Evolutionary conservation across 108 stramenopile species (phyloP), one percentile per base, ranked within the genome.

Genomic region (Cyclotella baltica): DNA sequence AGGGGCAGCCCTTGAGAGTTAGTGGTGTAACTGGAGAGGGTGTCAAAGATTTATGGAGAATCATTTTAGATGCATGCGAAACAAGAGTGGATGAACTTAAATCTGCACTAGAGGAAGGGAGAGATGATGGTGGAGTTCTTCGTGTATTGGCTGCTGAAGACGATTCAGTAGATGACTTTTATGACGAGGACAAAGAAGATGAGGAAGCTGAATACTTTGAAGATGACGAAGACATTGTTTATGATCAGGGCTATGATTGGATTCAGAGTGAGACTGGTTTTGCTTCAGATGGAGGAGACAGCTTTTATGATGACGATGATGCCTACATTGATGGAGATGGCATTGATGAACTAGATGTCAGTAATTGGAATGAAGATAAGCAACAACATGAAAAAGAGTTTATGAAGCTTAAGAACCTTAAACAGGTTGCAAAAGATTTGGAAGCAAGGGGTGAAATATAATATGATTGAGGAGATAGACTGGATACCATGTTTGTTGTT

Each of bases 201-300:
- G 40, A 70, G 5, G 66, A 72, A 5, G 72, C 67, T 43, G 80
- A 81, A 23, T 34, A 62, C 30, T 80, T 77, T 47, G 87, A 86
- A 1, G 92, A 89, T 51, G 81, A 43, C 22, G 88, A 85, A 50
- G 89, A 93, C 59, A 52, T 91, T 48, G 72, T 55, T 11, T 93
- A 93, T 73, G 88, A 83, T 70, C 89, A 91, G 66, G 93, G 93
- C 40, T 92, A 89, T 48, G 93, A 94, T 67, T 94, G 93, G 93
- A 78, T 91, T 30, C 88, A 93, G 20, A 81, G 76, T 66, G 55
- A 75, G 56, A 86, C 77, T 46, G 78, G 85, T 52, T 80, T 81
- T 33, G 75, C 6, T 33, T 35, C 37, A 25, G 70, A 43, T 0
- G 66, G 67, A 23, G 73, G 47, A 20, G 85, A 73, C n/a, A 50